phyloP scores from a whole-genome alignment of 441 rosid genomes.

The Rhodomyrtus psidioides region DNA sequence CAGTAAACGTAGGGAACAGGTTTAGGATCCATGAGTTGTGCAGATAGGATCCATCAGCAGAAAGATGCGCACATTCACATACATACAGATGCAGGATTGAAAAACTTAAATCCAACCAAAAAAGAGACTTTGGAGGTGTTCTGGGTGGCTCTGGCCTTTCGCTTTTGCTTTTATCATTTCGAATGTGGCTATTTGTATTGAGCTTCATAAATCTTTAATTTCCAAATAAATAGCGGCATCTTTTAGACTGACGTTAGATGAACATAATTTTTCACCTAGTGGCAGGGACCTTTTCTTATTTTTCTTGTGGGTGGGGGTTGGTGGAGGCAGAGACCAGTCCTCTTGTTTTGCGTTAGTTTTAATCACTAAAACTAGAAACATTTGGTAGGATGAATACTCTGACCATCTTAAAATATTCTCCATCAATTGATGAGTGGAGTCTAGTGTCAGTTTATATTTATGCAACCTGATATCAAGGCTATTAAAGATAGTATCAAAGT shows the following conservation, averaged over 20 bases:
- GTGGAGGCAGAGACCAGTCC: neutral
- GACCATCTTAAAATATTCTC: neutral
- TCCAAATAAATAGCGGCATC: neutral
- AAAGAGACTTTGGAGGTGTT: neutral
- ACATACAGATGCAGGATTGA: neutral
- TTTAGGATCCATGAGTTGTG: neutral
- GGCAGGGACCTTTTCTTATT: neutral
- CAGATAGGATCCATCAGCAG: neutral
- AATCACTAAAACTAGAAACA: neutral
- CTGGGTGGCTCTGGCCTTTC: neutral
- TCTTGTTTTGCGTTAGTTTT: neutral
- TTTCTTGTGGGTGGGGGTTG: neutral
- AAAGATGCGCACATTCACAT: neutral
- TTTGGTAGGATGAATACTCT: neutral
- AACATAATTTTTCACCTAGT: neutral
- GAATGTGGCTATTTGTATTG: neutral
- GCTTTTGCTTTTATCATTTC: neutral
- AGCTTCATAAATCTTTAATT: neutral
- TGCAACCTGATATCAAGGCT: neutral
- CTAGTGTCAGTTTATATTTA: neutral
- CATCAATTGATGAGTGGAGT: neutral
- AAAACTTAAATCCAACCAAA: neutral
- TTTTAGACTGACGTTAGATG: neutral
- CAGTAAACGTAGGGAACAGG: neutral
- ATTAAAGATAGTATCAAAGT: neutral